A percentile compares a stretch with the other conserved stretches of the same genome.
phyloP scores from a whole-genome alignment of 139 green algal genomes.

The Closterium sp. region DNA sequence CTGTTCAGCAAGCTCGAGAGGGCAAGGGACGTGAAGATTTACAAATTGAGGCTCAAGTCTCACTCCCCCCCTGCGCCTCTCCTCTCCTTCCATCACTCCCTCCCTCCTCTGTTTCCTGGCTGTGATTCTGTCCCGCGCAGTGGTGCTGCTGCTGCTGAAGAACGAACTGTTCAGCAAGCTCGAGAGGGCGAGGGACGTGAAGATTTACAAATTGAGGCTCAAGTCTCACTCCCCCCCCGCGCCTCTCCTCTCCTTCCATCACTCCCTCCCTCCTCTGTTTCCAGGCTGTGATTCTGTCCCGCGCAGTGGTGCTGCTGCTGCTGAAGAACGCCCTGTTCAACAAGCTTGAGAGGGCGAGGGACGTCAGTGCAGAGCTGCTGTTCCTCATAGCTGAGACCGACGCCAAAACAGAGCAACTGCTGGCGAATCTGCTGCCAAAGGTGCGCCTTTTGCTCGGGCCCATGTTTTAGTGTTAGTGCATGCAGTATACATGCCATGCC shows the following conservation, averaged over 20 bases:
- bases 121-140: not conserved
- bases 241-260: not conserved
- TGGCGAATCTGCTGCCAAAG: conserved; percentile 26
- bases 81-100: not conserved
- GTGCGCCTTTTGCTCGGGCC: not conserved
- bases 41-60: not conserved
- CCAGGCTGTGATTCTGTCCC: not conserved
- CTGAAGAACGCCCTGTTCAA: conserved; percentile 21
- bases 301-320: conserved; percentile 28
- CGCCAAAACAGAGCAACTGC: not conserved
- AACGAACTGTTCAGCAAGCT: conserved; percentile 21
- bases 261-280: too few relatives aligned
- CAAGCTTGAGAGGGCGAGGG: conserved; percentile 9
- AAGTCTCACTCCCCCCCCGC: not conserved
- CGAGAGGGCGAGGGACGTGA: conserved; percentile 11
- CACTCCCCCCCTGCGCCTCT: not conserved
- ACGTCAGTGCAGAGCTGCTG: conserved; percentile 26
- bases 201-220: not conserved
- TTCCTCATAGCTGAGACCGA: conserved; percentile 26
- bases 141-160: conserved; percentile 29
- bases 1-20: conserved; percentile 18
- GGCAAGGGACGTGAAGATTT: not conserved
- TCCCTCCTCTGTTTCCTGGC: too few relatives aligned
- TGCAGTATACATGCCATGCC: too few relatives aligned
- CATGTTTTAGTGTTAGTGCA: too few relatives aligned